Percentiles rank a stretch among this genome's conserved stretches.
Conservation (phyloP, 164 flowering plant genomes). For the Macadamia tetraphylla region DNA sequence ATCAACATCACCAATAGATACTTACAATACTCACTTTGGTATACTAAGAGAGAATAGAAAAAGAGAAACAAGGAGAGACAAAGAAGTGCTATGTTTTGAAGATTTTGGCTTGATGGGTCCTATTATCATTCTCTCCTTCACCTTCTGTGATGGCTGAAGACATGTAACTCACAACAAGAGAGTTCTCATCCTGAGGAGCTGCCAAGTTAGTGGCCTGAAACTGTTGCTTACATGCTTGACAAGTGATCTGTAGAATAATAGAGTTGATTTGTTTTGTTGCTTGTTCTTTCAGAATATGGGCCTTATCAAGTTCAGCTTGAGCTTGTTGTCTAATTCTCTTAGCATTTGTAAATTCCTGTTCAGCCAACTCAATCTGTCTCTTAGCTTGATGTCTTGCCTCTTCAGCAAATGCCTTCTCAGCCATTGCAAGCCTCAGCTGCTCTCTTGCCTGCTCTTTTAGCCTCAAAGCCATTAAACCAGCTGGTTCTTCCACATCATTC, state of each 20-base stretch:
- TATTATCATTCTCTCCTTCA: constrained; percentile 39
- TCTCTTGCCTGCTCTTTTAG: constrained; percentile 50
- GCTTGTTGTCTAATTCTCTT: constrained; percentile 81
- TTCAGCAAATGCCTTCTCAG: constrained; percentile 70
- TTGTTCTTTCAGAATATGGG: constrained; percentile 55
- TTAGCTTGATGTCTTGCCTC: constrained; percentile 66
- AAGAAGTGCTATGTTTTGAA: constrained; percentile 10
- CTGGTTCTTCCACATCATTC: constrained; percentile 13
- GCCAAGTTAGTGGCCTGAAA: constrained; percentile 32
- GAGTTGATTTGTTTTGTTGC: constrained; percentile 63
- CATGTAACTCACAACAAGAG: constrained; percentile 46
- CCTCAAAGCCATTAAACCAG: constrained; percentile 8
- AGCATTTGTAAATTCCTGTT: constrained; percentile 72
- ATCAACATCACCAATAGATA: constrained; percentile 11
- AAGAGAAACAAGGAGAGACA: background rate
- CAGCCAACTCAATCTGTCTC: constrained; percentile 73
- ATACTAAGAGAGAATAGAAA: constrained; percentile 1
- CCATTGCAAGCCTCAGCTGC: constrained; percentile 53
- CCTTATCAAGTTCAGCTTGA: constrained; percentile 69
- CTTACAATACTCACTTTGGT: constrained; percentile 19
- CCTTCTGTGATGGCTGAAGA: constrained; percentile 64
- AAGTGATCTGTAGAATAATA: constrained; percentile 64
- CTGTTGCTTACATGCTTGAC: constrained; percentile 67
- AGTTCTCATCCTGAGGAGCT: constrained; percentile 35
- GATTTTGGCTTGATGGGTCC: constrained; percentile 14